Conservation (phyloP, 441 rosid species). For the Populus hybrid region DNA sequence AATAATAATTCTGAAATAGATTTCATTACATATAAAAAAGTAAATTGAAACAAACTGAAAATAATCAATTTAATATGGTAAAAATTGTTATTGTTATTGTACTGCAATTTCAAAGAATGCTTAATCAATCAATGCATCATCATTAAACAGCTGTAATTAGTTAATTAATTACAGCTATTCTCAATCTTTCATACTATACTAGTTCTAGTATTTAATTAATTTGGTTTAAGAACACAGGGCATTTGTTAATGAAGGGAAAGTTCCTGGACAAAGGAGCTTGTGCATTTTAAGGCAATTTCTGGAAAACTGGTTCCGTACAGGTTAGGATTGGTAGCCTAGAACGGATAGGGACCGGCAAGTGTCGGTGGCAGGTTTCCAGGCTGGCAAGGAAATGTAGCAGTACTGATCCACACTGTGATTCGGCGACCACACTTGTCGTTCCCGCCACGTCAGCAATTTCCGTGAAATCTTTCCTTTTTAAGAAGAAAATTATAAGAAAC, state of each 20-base stretch:
- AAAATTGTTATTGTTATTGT: no score
- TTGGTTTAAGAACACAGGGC: no score
- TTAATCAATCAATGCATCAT: no score
- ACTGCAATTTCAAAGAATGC: no score
- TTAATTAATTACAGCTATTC: no score
- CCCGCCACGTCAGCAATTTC: slow-evolving; percentile 47
- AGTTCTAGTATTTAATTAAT: no score
- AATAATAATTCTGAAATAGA: no score
- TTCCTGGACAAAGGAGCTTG: slow-evolving; percentile 23
- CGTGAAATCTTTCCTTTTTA: slow-evolving; percentile 24
- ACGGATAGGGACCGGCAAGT: slow-evolving; percentile 17
- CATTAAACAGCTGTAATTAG: no score
- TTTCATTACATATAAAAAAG: no score
- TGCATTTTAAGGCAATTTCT: neutral
- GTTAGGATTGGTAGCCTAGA: neutral
- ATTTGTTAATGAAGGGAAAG: slow-evolving; percentile 20
- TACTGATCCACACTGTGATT: slow-evolving; percentile 56
- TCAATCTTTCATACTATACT: no score
- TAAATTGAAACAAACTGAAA: no score
- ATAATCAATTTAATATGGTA: no score
- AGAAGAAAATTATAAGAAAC: neutral
- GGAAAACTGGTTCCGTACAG: slow-evolving; percentile 39
- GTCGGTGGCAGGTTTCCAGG: slow-evolving; percentile 47
- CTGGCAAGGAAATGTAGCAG: slow-evolving; percentile 46
- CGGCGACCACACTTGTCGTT: slow-evolving; percentile 78